phyloP scores from a whole-genome alignment of 805 yeast genomes.

The Cyberlindnera nakhonratchasimensis region DNA sequence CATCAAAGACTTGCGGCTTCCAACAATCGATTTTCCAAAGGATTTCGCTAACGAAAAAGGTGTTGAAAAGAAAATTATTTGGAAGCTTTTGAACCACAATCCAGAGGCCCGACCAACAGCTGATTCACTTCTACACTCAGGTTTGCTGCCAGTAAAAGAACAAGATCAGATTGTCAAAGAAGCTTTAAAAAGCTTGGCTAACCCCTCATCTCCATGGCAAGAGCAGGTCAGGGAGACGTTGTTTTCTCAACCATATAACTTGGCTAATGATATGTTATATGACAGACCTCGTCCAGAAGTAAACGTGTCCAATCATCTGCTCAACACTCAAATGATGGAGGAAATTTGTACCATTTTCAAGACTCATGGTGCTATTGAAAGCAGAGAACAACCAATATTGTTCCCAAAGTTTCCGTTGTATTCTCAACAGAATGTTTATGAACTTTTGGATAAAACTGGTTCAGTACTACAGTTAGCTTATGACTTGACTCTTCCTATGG shows the following conservation, averaged over 20 bases:
- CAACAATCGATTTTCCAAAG: constrained; percentile 63
- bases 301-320: constrained; percentile 46
- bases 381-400: constrained; percentile 57
- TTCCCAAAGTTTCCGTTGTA: constrained; percentile 80
- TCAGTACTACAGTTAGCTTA: constrained; percentile 85
- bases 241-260: constrained; percentile 79
- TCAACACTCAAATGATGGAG: constrained; percentile 57
- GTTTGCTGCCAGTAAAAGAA: constrained; percentile 81
- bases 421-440: constrained; percentile 64
- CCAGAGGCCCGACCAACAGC: constrained; percentile 83
- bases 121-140: constrained; percentile 66
- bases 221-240: constrained; percentile 84
- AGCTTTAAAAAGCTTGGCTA: constrained; percentile 79
- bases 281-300: constrained; percentile 42
- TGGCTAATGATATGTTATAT: constrained; percentile 81
- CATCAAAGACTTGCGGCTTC: constrained; percentile 58
- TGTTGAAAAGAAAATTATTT: constrained; percentile 66
- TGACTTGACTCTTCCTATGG: constrained; percentile 87
- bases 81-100: constrained; percentile 68
- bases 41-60: constrained; percentile 54
- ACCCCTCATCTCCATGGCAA: constrained; percentile 93
- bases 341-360: constrained; percentile 62
- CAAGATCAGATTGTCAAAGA: constrained; percentile 88
- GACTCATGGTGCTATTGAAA: constrained; percentile 85
- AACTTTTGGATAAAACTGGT: constrained; percentile 82